phyloP scores from a whole-genome alignment of 139 green algal genomes.

The Chlorella sp. region DNA sequence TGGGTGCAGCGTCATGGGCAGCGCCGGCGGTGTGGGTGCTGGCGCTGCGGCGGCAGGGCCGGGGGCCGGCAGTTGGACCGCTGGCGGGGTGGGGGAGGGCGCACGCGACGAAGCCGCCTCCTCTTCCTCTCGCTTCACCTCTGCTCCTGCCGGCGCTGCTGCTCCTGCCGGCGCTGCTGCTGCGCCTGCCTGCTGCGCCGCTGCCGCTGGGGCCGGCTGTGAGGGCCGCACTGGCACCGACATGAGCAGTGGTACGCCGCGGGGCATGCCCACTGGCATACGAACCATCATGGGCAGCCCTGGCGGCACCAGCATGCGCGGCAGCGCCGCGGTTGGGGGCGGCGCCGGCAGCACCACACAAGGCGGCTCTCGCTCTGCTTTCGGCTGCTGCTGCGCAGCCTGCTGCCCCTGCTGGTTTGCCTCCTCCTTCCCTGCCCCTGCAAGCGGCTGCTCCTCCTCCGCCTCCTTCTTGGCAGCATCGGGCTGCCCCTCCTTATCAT shows the following conservation, averaged over 20 bases:
- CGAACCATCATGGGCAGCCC: no score
- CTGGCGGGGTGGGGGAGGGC: no score
- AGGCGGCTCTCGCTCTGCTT: background rate
- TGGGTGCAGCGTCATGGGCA: background rate
- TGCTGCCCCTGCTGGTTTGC: background rate
- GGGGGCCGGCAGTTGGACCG: background rate
- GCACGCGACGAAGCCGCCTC: no score
- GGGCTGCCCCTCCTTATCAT: no score
- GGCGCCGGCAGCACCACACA: no score
- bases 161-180: no score
- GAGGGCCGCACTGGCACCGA: background rate
- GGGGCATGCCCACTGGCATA: no score
- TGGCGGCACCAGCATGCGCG: background rate
- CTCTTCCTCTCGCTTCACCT: background rate
- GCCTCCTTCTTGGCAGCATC: no score
- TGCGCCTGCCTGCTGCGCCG: background rate
- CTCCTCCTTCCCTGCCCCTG: no score
- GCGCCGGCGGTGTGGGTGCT: background rate
- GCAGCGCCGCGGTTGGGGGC: no score
- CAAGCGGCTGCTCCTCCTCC: no score
- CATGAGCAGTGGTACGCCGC: conserved; percentile 1
- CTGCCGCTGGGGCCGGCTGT: background rate
- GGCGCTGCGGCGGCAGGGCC: background rate
- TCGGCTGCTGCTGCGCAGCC: background rate
- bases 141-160: background rate